Evolutionary conservation across 2,329 filamentous ascomycete species (phyloP), one percentile per base, ranked within the genome.

Genomic region (Claviceps purpurea): DNA sequence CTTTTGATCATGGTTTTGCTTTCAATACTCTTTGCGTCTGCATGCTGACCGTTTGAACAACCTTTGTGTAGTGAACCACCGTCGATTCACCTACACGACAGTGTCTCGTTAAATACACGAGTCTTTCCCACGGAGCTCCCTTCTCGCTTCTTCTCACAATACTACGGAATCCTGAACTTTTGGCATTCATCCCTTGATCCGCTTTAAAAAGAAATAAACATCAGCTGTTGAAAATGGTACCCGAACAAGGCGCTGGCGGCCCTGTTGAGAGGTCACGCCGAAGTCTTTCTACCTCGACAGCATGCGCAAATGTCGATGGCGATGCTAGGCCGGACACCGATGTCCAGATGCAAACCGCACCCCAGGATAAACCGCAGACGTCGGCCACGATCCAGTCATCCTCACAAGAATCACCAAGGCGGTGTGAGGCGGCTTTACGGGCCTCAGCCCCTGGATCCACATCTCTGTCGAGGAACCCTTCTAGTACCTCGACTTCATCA

Each of bases 211-310:
- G 7, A 22, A 43, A 30, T 2, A 26, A 24, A 22, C 37, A 45
- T 1, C 16, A 22, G 44, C 22, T 6, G 11, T 4, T 6, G 14
- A 55, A 50, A 8, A 72, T 69, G 60, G 67, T 73, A 64, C 68
- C 67, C 56, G 72, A 77, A 56, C 73, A 77, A 63, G 70, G 70
- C 50, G 68, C 72, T 53, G 71, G 71, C 50, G 67, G 72, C 50
- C 64, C 64, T 34, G 58, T 69, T 24, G 66, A 67, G 56, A 56
- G 66, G 49, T 62, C 65, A 40, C 58, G 65, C 48, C 60, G 65
- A 50, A 69, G 60, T 53, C 52, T 68, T 22, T 69, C 67, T 2
- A 66, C 65, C 6, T 73, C 59, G 57, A 70, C 61, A 55, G 70
- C 72, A n/a, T 64, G 67, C 40, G 65, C 71, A 41, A 73, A 73